phyloP scores from a whole-genome alignment of 2,329 filamentous ascomycete species.

The Penicillium vulpinum region DNA sequence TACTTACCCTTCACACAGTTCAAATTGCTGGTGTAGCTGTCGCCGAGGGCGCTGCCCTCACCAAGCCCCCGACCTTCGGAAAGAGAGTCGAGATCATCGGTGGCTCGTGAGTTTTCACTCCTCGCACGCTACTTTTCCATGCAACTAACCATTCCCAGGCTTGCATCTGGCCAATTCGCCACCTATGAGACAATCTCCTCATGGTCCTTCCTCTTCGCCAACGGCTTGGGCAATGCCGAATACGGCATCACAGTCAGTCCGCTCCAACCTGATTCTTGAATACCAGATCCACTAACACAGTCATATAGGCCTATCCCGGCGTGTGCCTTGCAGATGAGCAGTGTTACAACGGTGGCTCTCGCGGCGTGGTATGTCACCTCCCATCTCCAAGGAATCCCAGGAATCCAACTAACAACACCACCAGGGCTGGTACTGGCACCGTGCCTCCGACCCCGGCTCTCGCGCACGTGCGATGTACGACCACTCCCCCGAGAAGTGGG shows the following conservation, averaged over 20 bases:
- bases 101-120: slow-evolving; percentile 34
- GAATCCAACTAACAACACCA: slow-evolving; percentile 7
- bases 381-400: neutral
- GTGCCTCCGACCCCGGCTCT: slow-evolving; percentile 55
- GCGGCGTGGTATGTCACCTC: slow-evolving; percentile 43
- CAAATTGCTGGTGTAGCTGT: slow-evolving; percentile 58
- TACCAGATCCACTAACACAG: neutral
- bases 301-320: slow-evolving; percentile 51
- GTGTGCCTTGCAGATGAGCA: slow-evolving; percentile 58
- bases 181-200: slow-evolving; percentile 60
- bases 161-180: slow-evolving; percentile 59
- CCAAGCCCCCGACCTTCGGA: slow-evolving; percentile 42
- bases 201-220: slow-evolving; percentile 57
- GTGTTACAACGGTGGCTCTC: slow-evolving; percentile 57
- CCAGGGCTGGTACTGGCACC: slow-evolving; percentile 58
- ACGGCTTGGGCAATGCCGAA: slow-evolving; percentile 60
- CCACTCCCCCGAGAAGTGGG: slow-evolving; percentile 31
- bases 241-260: slow-evolving; percentile 52
- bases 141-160: slow-evolving; percentile 46
- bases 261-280: neutral
- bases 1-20: slow-evolving; percentile 39
- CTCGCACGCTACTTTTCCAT: slow-evolving; percentile 34
- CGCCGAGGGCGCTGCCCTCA: slow-evolving; percentile 45
- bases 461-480: slow-evolving; percentile 49
- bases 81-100: slow-evolving; percentile 49